Percentiles rank a stretch among this genome's conserved stretches.
Conservation (phyloP, 1,284 basidiomycete species). For the Mycena sp. region DNA sequence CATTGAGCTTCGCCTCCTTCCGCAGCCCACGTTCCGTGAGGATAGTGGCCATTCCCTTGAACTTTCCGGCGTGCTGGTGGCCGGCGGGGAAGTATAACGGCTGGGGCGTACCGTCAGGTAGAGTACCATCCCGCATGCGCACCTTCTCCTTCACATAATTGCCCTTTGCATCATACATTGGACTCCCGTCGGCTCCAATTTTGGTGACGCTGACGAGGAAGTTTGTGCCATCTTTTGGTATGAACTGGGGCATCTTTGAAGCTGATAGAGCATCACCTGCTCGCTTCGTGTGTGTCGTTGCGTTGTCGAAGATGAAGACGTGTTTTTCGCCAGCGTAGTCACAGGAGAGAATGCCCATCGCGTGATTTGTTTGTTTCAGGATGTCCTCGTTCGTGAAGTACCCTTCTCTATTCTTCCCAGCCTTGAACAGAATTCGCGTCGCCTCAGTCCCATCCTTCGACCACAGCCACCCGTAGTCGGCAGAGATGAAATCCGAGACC, state of each 20-base stretch:
- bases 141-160: constrained; percentile 20
- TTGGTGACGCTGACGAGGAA: constrained; percentile 19
- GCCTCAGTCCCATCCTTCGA: constrained; percentile 32
- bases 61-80: constrained; percentile 34
- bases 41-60: constrained; percentile 43
- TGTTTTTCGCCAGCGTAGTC: constrained; percentile 40
- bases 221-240: constrained; percentile 25
- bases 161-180: constrained; percentile 17
- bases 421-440: constrained; percentile 35
- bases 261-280: constrained; percentile 43
- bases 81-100: constrained; percentile 28
- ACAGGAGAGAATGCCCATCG: constrained; percentile 39
- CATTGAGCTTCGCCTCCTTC: constrained; percentile 46
- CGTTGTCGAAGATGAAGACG: constrained; percentile 47
- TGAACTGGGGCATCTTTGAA: constrained; percentile 42
- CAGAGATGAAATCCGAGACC: constrained; percentile 41
- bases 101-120: constrained; percentile 4
- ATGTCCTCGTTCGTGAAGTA: constrained; percentile 43
- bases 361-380: constrained; percentile 33
- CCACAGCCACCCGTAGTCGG: constrained; percentile 36
- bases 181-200: constrained; percentile 20
- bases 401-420: constrained; percentile 42
- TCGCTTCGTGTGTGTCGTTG: constrained; percentile 44
- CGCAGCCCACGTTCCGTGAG: constrained; percentile 40
- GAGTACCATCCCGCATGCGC: constrained; percentile 18